Evolutionary conservation across 2,329 filamentous ascomycete species (phyloP).

Genomic region (Claviceps digitariae): DNA sequence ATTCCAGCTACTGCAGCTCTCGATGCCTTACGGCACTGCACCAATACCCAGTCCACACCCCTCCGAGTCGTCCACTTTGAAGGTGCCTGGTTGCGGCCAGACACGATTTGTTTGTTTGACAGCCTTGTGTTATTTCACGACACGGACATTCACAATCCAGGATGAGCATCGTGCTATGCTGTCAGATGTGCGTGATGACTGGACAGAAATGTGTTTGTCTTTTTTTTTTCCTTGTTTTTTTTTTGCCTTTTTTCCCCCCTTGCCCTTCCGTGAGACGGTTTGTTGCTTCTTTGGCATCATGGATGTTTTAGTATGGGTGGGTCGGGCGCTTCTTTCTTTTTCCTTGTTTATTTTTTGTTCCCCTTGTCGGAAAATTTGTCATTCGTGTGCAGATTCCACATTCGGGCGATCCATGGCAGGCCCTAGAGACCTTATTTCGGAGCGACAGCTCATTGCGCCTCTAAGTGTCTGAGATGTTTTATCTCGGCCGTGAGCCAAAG

Average conservation of each 20-base stretch:
- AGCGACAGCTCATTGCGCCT: neutral
- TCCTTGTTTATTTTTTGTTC: neutral
- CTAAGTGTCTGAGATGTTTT: neutral
- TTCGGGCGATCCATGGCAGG: neutral
- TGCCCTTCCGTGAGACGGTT: neutral
- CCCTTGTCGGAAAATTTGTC: neutral
- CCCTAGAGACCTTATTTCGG: neutral
- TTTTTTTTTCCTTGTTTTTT: too few species aligned
- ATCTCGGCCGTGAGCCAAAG: neutral
- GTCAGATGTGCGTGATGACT: neutral
- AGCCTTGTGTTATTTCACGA: neutral
- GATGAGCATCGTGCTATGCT: too few species aligned
- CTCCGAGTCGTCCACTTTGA: neutral
- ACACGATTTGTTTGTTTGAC: neutral
- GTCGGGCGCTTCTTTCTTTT: neutral
- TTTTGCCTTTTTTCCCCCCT: too few species aligned
- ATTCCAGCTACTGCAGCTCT: conserved; percentile 9
- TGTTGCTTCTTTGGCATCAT: neutral
- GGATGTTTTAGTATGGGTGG: too few species aligned
- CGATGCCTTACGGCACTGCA: conserved; percentile 5
- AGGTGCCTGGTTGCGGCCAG: neutral
- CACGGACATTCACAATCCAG: neutral
- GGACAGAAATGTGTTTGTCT: neutral
- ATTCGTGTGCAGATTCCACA: neutral
- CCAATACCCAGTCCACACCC: conserved; percentile 5